Percentiles rank a stretch among this genome's conserved stretches.
These are phyloP conservation scores for Monascus ruber DNA, from an alignment of 2,329 filamentous ascomycete genomes.

Conservation along the genomic window DNA sequence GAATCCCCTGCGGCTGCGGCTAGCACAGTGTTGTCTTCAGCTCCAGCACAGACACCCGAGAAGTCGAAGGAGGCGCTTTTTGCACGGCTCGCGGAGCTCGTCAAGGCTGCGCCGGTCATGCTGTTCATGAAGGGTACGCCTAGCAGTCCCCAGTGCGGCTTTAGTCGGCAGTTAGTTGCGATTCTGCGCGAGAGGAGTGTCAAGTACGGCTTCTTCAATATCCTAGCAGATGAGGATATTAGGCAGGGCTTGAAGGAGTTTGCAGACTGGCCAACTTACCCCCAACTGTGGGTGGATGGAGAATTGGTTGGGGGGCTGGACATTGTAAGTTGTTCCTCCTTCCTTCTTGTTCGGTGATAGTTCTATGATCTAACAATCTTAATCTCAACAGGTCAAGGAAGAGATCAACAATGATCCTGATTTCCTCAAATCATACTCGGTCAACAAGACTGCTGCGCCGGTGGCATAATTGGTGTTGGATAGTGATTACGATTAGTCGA, in stretches of 20 bases:
- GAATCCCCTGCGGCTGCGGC: conserved; percentile 12
- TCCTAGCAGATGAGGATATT: conserved; percentile 93
- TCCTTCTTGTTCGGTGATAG: conserved; percentile 2
- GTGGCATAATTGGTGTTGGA: too few relatives aligned
- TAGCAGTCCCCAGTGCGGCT: conserved; percentile 76
- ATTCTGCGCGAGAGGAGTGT: conserved; percentile 81
- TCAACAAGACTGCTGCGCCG: conserved; percentile 21
- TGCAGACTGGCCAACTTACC: conserved; percentile 97
- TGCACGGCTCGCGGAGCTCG: conserved; percentile 67
- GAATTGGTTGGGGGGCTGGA: conserved; percentile 89
- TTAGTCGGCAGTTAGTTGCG: conserved; percentile 78
- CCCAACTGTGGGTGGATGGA: conserved; percentile 83
- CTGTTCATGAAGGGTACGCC: conserved; percentile 98
- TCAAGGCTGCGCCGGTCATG: conserved; percentile 95
- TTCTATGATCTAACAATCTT: not conserved
- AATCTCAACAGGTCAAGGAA: conserved; percentile 64
- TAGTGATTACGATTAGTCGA: too few relatives aligned
- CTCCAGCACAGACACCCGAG: conserved; percentile 23
- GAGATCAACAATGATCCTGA: conserved; percentile 74
- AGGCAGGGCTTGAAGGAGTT: conserved; percentile 92
- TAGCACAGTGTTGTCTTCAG: conserved; percentile 12
- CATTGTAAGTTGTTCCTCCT: conserved; percentile 57
- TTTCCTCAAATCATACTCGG: conserved; percentile 65
- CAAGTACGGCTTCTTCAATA: conserved; percentile 98
- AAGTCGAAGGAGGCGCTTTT: conserved; percentile 74